Evolutionary conservation across 306 rosid species (phyloP), one percentile per base, ranked within the genome.

Genomic region (Corylus heterophylla): DNA sequence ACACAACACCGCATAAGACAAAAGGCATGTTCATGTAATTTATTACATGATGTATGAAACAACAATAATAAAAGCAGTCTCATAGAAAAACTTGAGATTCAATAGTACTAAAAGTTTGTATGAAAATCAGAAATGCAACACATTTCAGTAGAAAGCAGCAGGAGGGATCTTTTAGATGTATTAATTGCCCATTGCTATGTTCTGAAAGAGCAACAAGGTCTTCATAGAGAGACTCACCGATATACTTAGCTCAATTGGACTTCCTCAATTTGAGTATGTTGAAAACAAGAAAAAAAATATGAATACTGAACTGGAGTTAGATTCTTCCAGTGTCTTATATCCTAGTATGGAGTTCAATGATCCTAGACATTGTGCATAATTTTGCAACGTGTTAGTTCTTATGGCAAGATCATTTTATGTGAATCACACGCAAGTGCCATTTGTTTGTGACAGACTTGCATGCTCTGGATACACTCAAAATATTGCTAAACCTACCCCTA

Each of bases 181-280:
- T 29, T 14, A 64, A 31, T 2, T 3, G 42, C 4, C 14, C 51
- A 18, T 16, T 48, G 13, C 25, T 67, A n/a, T 39, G 13, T 17
- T 67, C 50, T 67, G 71, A 67, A 67, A 39, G 42, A 67, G 51
- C 29, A 39, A 67, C 25, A 35, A 64, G 70, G 14, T 62, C 44
- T 4, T 31, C 44, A 29, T 27, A 29, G 16, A 31, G 45, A 13
- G 69, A 62, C 39, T 62, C 69, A 62, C 45, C 11, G 2, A 27
- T 25, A 67, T 9, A 18, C 29, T 67, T 39, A 18, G 71, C 71
- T 67, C 16, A 67, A 37, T 42, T 44, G 48, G 12, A 4, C 8
- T 18, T 7, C 18, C 39, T 39, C 50, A 37, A 35, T 31, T 35
- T 3, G 10, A 64, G 70, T 64, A 31, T 9, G 12, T 7, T 7